Conservation (phyloP, 2,329 filamentous ascomycete species). For the Pseudogymnoascus sp. region DNA sequence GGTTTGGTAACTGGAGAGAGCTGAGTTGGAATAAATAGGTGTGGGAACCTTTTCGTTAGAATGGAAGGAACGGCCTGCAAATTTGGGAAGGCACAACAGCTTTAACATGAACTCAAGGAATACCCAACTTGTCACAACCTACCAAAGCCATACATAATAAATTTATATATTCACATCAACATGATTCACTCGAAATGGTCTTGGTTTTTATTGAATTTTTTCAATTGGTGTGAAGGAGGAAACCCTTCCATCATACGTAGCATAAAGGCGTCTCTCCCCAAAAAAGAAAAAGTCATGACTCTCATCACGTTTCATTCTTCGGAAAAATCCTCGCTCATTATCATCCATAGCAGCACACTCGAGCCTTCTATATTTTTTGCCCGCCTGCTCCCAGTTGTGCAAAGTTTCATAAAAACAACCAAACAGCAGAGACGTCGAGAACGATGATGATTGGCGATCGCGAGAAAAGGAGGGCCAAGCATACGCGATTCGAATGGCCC, state of each 20-base stretch:
- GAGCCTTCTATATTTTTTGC: slow-evolving; percentile 7
- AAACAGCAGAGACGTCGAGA: slow-evolving; percentile 6
- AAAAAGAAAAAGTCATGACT: slow-evolving; percentile 6
- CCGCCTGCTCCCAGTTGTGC: slow-evolving; percentile 2
- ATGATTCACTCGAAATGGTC: not conserved
- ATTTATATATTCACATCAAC: not conserved
- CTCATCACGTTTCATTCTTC: slow-evolving; percentile 7
- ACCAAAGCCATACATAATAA: not conserved
- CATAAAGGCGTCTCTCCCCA: slow-evolving; percentile 4
- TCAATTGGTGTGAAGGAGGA: slow-evolving; percentile 5
- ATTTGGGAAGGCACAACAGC: not conserved
- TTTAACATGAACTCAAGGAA: not conserved
- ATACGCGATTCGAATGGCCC: slow-evolving; percentile 5
- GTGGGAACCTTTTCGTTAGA: not conserved
- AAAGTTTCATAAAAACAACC: slow-evolving; percentile 7
- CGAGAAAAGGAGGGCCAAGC: slow-evolving; percentile 5
- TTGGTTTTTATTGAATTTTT: not conserved
- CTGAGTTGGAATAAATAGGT: not conserved
- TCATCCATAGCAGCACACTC: slow-evolving; percentile 6
- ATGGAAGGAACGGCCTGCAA: not conserved
- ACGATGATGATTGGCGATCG: slow-evolving; percentile 4
- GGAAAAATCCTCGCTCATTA: slow-evolving; percentile 6
- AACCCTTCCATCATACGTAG: slow-evolving; percentile 1
- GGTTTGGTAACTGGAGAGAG: not conserved
- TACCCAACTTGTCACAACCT: not conserved